phyloP scores from a whole-genome alignment of 2,329 filamentous ascomycete genomes.

The Cercospora janseana region DNA sequence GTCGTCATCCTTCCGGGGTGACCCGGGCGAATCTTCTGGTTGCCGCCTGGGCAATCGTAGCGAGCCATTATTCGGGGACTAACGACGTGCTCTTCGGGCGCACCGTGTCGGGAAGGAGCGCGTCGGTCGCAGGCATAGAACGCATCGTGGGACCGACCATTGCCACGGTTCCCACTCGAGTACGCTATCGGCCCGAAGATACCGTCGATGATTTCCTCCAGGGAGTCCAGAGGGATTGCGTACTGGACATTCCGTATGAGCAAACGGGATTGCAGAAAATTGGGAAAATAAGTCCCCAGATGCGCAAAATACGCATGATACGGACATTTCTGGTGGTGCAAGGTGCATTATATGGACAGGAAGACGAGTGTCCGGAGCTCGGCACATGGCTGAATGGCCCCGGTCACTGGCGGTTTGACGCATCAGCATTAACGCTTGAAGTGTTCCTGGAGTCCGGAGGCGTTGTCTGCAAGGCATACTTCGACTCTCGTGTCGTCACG shows the following conservation, averaged over 20 bases:
- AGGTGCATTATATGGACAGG: background rate
- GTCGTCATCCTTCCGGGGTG: background rate
- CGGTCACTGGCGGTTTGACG: background rate
- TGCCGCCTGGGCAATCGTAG: constrained; percentile 14
- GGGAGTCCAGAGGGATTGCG: constrained; percentile 4
- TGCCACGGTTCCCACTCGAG: background rate
- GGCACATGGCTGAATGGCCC: background rate
- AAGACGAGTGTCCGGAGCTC: background rate
- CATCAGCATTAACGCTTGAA: background rate
- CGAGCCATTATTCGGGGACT: background rate
- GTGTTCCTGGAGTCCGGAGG: background rate
- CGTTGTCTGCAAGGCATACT: background rate
- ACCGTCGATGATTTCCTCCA: background rate
- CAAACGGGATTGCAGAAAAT: constrained; percentile 9
- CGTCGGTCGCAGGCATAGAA: constrained; percentile 16
- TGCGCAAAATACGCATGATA: constrained; percentile 51
- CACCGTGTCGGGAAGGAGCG: constrained; percentile 24
- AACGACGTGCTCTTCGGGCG: constrained; percentile 17
- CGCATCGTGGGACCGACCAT: constrained; percentile 3
- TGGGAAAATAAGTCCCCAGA: background rate
- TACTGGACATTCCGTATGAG: constrained; percentile 15
- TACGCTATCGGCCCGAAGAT: background rate
- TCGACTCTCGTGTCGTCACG: constrained; percentile 6
- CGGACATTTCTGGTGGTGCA: constrained; percentile 57
- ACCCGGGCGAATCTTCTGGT: constrained; percentile 3